These are phyloP conservation scores for Bolboschoenus planiculmis DNA, from an alignment of 176 grass and related monocot species.

Conservation along the genomic window DNA sequence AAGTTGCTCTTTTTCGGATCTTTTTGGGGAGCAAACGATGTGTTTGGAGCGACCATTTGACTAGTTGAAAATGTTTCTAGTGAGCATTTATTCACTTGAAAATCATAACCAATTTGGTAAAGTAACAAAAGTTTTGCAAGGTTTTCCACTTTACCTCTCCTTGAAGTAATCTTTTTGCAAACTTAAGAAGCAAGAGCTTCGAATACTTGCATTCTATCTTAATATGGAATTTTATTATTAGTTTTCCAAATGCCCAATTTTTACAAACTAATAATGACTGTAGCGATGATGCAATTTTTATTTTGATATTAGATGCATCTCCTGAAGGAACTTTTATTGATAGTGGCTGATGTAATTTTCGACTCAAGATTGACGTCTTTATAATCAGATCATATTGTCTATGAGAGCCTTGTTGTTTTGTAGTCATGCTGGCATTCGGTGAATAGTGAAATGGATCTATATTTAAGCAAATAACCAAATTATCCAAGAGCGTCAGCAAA, in stretches of 20 bases:
- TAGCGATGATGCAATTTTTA: background rate
- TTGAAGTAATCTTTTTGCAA: background rate
- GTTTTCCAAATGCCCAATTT: background rate
- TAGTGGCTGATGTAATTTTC: background rate
- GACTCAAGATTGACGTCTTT: background rate
- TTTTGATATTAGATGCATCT: background rate
- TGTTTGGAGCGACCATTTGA: background rate
- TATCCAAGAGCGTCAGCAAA: background rate
- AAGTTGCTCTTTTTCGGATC: background rate
- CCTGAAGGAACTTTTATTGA: background rate
- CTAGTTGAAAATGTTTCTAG: background rate
- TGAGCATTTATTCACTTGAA: background rate
- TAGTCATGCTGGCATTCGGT: background rate
- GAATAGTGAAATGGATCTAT: background rate
- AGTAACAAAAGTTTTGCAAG: background rate
- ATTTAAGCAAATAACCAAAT: background rate
- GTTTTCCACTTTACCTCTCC: too few species aligned
- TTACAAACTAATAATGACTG: background rate
- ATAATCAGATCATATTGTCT: background rate
- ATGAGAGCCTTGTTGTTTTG: background rate
- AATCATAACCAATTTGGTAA: background rate
- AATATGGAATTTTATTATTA: background rate
- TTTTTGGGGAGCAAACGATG: background rate
- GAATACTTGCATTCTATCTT: background rate
- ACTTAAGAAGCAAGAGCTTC: background rate